Base-by-base conservation (phyloP, 2,329 filamentous ascomycete species). In the Nakataea oryzae region DNA sequence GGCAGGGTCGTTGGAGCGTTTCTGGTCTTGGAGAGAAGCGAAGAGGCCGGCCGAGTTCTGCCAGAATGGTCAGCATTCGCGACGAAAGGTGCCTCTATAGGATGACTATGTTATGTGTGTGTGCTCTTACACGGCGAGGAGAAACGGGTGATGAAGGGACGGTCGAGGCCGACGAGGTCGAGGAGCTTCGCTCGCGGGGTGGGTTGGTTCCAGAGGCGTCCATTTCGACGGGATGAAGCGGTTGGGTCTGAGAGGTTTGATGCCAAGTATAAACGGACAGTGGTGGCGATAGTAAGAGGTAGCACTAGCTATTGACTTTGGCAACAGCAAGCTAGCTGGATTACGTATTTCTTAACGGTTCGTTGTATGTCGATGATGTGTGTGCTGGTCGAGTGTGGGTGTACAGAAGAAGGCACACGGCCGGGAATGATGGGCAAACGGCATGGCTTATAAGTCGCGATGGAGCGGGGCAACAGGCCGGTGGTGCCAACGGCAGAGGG, bases 1-100 rank as follows among this genome's bases (percentile, higher is more conserved):
- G 50, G 63, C 66, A 28, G 79, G 76, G 63, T 79, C 75, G 58
- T 73, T 73, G 26, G 72, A 69, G 60, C 81, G 78, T 72, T 83
- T 84, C 62, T 81, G 77, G 64, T 78, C 76, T 58, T 78, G 74
- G 1, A 86, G 78, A 14, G 77, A 73, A 5, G 82, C 78, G 70
- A 84, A 86, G 67, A 80, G 76, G 58, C 77, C 73, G 76, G 59
- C 50, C 14, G 62, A 63, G 57, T 28, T 54, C 62, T 63, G 57
- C 3, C 3, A 27, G 14, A 21, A 21, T 63, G 62, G 1, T n/a
- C n/a, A n/a, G n/a, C n/a, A n/a, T n/a, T n/a, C n/a, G n/a, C n/a
- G n/a, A n/a, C n/a, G n/a, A n/a, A n/a, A n/a, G n/a, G n/a, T n/a
- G n/a, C n/a, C n/a, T n/a, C n/a, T n/a, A n/a, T n/a, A n/a, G n/a